These are phyloP conservation scores for Biancaea sappan DNA, from an alignment of 306 rosid genomes.

Conservation along the genomic window DNA sequence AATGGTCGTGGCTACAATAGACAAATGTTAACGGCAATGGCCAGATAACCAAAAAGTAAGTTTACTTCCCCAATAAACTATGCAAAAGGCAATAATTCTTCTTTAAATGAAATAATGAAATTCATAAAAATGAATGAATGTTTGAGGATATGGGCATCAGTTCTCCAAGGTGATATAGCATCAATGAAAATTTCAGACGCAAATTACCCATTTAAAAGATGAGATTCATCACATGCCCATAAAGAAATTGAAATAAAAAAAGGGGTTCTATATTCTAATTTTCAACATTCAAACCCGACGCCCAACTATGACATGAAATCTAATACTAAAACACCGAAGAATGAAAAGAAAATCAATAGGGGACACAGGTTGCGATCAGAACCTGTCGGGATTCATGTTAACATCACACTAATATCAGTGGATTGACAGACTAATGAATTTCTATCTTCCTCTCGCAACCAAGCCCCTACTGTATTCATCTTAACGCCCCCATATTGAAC, in stretches of 20 bases:
- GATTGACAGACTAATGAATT: conserved; percentile 80
- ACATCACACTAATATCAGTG: conserved; percentile 74
- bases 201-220: conserved; percentile 44
- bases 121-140: not conserved
- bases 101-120: not conserved
- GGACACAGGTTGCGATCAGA: conserved; percentile 58
- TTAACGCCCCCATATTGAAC: not conserved
- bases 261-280: not conserved
- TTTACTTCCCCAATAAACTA: no score
- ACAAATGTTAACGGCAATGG: no score
- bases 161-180: conserved; percentile 49
- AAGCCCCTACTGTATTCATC: not conserved
- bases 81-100: not conserved
- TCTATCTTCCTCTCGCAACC: conserved; percentile 63
- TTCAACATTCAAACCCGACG: not conserved
- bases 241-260: not conserved
- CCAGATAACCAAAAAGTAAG: no score
- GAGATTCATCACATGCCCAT: conserved; percentile 46
- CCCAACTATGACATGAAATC: not conserved
- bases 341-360: not conserved
- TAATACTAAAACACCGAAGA: no score
- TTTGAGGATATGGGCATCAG: conserved; percentile 40
- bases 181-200: conserved; percentile 53
- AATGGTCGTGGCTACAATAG: no score
- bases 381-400: conserved; percentile 90